Base-by-base conservation (phyloP, 345 rosid species). In the Heritiera fomes region DNA sequence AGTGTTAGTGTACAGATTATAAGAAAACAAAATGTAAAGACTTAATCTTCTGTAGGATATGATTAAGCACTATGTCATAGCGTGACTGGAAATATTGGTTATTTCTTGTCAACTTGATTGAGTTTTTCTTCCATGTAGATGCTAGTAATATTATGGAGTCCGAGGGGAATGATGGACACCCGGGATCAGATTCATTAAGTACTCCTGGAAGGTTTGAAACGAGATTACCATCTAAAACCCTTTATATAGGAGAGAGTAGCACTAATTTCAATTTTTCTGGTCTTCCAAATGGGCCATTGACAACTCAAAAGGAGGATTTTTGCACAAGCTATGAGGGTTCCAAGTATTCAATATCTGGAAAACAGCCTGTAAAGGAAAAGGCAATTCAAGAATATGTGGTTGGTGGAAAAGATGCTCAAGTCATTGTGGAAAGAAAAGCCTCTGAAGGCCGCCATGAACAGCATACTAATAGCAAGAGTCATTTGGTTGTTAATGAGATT, bases 81-180 rank as follows among this genome's bases (percentile, higher is more conserved):
- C 4, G 71, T 67, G 71, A 67, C 34, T 14, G 56, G 43, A 40
- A 7, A 56, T 64, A 34, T 66, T 75, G 58, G 28, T 77, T 77
- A 20, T 40, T 18, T 66, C 62, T 78, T 50, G 76, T 45, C 75
- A 55, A 80, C 77, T 82, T 78, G 81, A 78, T 60, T 79, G 60
- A 49, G 83, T 83, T 83, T 59, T 76, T 90, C 71, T 82, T 78
- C 71, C 38, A 63, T 86, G 90, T 86, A 89, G 97, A 89, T 84
- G 55, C 71, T 75, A 80, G 84, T 82, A 83, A 78, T 72, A 71
- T 50, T 71, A 47, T 66, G 82, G 86, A 82, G 82, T 73, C 77
- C 38, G 63, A 70, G 60, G 78, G 73, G 70, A 74, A 64, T 77
- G 80, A 61, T 64, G 64, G 77, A 66, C 73, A 45, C 34, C 61